These are phyloP conservation scores for Lotmaria passim DNA, from an alignment of 208 protist genomes.

Conservation along the genomic window DNA sequence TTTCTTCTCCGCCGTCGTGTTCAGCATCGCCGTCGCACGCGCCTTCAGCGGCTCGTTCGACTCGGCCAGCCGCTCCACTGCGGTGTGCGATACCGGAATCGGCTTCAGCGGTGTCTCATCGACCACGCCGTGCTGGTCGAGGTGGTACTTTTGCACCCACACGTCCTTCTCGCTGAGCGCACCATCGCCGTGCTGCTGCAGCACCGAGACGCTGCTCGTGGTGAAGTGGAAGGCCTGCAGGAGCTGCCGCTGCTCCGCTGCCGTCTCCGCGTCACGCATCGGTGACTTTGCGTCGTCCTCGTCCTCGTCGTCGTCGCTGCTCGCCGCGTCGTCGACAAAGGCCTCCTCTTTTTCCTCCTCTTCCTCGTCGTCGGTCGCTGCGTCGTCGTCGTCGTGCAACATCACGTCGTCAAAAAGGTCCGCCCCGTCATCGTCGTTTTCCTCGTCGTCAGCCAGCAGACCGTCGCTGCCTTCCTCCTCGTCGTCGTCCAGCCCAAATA, in stretches of 20 bases:
- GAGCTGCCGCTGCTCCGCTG: slow-evolving; percentile 30
- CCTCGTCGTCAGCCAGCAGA: background rate
- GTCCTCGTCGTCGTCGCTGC: slow-evolving; percentile 29
- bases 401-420: slow-evolving; percentile 28
- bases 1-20: slow-evolving; percentile 29
- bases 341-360: slow-evolving; percentile 41
- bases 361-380: slow-evolving; percentile 34
- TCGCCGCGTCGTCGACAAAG: slow-evolving; percentile 16
- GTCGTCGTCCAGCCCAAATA: slow-evolving; percentile 34
- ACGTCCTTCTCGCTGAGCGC: slow-evolving; percentile 39
- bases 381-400: slow-evolving; percentile 43
- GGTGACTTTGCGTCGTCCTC: slow-evolving; percentile 16
- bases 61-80: slow-evolving; percentile 35
- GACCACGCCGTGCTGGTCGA: slow-evolving; percentile 53
- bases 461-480: slow-evolving; percentile 22
- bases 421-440: slow-evolving; percentile 46
- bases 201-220: slow-evolving; percentile 43
- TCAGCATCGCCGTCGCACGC: slow-evolving; percentile 18
- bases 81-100: slow-evolving; percentile 33
- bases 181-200: slow-evolving; percentile 58
- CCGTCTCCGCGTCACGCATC: slow-evolving; percentile 32
- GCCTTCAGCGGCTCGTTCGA: slow-evolving; percentile 36
- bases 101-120: slow-evolving; percentile 54
- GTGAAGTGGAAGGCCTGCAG: slow-evolving; percentile 36
- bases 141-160: slow-evolving; percentile 75